Percentiles rank a stretch among this genome's conserved stretches.
Evolutionary conservation across 805 yeast species (phyloP).

Genomic region (Metahyphopichia silvanorum): DNA sequence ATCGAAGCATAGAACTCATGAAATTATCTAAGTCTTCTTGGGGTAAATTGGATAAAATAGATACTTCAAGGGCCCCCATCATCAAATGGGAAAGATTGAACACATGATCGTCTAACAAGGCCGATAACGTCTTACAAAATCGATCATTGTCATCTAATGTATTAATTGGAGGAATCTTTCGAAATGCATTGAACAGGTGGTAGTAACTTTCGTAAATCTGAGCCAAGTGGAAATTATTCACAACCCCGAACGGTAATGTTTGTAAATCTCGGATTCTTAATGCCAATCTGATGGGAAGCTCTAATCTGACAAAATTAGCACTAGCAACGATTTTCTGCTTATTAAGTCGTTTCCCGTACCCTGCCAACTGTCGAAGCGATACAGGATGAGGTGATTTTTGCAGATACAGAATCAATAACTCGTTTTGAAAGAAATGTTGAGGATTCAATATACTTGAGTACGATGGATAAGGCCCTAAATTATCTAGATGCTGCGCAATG

Average conservation of each 20-base stretch:
- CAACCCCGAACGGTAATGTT: slow-evolving; percentile 75
- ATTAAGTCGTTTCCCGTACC: slow-evolving; percentile 77
- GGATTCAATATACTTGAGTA: slow-evolving; percentile 42
- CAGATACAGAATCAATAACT: slow-evolving; percentile 60
- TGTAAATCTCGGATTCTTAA: slow-evolving; percentile 78
- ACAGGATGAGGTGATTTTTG: slow-evolving; percentile 80
- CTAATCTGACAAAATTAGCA: slow-evolving; percentile 86
- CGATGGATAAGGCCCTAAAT: slow-evolving; percentile 40
- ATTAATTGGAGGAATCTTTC: slow-evolving; percentile 66
- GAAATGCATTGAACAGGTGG: slow-evolving; percentile 79
- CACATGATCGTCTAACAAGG: slow-evolving; percentile 74
- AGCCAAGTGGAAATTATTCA: slow-evolving; percentile 80
- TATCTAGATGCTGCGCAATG: slow-evolving; percentile 25
- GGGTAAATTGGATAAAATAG: slow-evolving; percentile 56
- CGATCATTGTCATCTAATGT: slow-evolving; percentile 70
- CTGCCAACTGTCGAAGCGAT: slow-evolving; percentile 83
- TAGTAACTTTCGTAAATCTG: slow-evolving; percentile 89
- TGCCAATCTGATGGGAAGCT: slow-evolving; percentile 80
- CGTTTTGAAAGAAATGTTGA: slow-evolving; percentile 86
- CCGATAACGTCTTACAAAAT: slow-evolving; percentile 63
- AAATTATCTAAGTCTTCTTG: slow-evolving; percentile 64
- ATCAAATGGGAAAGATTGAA: slow-evolving; percentile 81
- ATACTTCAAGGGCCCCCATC: slow-evolving; percentile 88
- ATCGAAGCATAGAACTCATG: slow-evolving; percentile 73
- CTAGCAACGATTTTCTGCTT: slow-evolving; percentile 74